phyloP scores from a whole-genome alignment of 768 basidiomycete species.

The Rhodotorula taiwanensis region DNA sequence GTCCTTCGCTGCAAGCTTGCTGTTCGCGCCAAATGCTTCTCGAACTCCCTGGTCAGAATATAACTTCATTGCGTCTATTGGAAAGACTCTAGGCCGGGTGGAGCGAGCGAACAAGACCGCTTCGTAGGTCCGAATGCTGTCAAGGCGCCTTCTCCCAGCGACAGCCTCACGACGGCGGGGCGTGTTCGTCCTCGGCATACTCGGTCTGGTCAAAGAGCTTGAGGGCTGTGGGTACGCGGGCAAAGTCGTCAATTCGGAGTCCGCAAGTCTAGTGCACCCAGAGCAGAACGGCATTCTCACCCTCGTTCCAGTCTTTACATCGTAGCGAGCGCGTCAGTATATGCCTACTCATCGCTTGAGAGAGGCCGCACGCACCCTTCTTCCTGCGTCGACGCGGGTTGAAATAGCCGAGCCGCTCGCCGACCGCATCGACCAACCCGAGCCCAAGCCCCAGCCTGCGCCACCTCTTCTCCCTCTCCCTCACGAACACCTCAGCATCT shows the following conservation, averaged over 20 bases:
- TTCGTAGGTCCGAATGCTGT: no score
- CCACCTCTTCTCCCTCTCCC: constrained; percentile 21
- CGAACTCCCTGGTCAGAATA: no score
- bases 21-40: no score
- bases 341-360: no score
- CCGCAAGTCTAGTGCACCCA: no score
- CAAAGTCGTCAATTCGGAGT: background rate
- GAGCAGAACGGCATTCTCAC: background rate
- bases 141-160: no score
- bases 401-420: constrained; percentile 20
- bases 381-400: constrained; percentile 28
- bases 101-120: no score
- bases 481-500: constrained; percentile 21
- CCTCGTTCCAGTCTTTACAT: constrained; percentile 33
- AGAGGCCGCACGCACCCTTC: constrained; percentile 18
- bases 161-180: no score
- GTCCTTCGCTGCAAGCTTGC: no score
- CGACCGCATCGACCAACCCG: constrained; percentile 1
- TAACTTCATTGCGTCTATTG: no score
- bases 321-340: background rate
- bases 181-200: constrained; percentile 20
- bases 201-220: constrained; percentile 29
- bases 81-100: no score
- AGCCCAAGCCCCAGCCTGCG: constrained; percentile 10
- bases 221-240: constrained; percentile 6